phyloP scores from a whole-genome alignment of 345 rosid genomes.

The Corymbia maculata region DNA sequence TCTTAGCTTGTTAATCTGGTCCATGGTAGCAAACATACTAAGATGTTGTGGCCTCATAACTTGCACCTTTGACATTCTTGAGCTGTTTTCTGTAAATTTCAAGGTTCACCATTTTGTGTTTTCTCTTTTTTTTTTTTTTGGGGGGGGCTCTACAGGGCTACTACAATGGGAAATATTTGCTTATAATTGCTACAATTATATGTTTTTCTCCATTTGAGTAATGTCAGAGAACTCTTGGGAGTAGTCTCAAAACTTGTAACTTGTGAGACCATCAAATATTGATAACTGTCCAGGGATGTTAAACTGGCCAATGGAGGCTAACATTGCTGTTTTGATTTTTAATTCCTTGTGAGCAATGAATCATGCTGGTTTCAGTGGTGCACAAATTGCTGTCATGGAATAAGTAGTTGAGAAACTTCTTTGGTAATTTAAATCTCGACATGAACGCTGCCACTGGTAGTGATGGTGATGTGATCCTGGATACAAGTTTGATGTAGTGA shows the following conservation, averaged over 20 bases:
- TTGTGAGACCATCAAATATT: neutral
- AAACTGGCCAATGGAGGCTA: neutral
- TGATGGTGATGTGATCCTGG: neutral
- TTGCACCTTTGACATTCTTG: neutral
- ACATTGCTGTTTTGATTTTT: neutral
- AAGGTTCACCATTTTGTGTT: neutral
- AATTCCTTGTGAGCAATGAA: neutral
- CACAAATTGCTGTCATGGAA: neutral
- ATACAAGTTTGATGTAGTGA: neutral
- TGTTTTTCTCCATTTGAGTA: neutral
- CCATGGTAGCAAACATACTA: neutral
- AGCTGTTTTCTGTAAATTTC: neutral
- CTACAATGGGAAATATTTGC: neutral
- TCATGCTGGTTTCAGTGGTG: neutral
- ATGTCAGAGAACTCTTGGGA: neutral
- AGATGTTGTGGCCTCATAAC: neutral
- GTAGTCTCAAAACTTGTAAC: neutral
- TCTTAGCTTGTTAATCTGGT: neutral
- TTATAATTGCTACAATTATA: neutral
- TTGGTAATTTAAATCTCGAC: neutral
- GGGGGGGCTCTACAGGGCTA: neutral
- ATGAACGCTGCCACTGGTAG: neutral
- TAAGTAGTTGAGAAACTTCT: neutral
- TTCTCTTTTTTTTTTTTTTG: neutral
- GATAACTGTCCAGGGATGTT: neutral